A percentile compares a stretch with the other conserved stretches of the same genome.
Evolutionary conservation across 805 yeast genomes (phyloP).

Genomic region (Metschnikowia proteae): DNA sequence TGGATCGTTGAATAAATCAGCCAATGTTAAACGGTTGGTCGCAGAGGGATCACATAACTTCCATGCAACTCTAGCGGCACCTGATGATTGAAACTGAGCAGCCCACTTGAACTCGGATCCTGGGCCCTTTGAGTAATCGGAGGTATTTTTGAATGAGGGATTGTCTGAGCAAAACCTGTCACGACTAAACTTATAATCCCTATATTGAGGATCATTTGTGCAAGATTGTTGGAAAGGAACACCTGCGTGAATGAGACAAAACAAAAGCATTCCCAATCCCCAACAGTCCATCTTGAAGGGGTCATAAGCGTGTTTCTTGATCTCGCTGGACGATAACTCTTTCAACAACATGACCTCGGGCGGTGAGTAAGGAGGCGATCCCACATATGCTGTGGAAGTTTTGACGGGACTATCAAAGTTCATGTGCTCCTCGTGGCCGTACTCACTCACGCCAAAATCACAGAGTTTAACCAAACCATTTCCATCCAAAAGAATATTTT

Average conservation of each 20-base stretch:
- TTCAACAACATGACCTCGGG: slow-evolving; percentile 66
- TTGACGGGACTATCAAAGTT: slow-evolving; percentile 44
- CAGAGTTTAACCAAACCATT: slow-evolving; percentile 65
- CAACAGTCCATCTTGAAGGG: slow-evolving; percentile 70
- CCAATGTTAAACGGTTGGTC: slow-evolving; percentile 49
- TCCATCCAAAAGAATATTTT: slow-evolving; percentile 57
- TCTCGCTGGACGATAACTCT: slow-evolving; percentile 29
- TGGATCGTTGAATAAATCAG: slow-evolving; percentile 54
- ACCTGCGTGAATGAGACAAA: slow-evolving; percentile 53
- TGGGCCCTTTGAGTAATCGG: slow-evolving; percentile 51
- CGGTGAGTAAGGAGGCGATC: slow-evolving; percentile 78
- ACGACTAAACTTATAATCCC: slow-evolving; percentile 54
- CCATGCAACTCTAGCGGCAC: slow-evolving; percentile 71
- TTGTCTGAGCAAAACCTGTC: slow-evolving; percentile 37
- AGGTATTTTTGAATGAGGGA: slow-evolving; percentile 47
- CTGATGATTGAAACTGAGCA: slow-evolving; percentile 51
- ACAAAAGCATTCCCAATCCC: slow-evolving; percentile 68
- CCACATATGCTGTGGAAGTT: slow-evolving; percentile 50
- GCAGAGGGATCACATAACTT: slow-evolving; percentile 65
- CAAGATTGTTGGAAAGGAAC: slow-evolving; percentile 58
- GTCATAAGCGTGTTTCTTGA: slow-evolving; percentile 47
- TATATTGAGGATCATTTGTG: slow-evolving; percentile 45
- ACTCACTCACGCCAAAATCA: slow-evolving; percentile 73
- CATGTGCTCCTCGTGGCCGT: slow-evolving; percentile 52
- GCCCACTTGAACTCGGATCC: slow-evolving; percentile 73